Conservation (phyloP, 2,329 filamentous ascomycete genomes). For the Calonectria montana region DNA sequence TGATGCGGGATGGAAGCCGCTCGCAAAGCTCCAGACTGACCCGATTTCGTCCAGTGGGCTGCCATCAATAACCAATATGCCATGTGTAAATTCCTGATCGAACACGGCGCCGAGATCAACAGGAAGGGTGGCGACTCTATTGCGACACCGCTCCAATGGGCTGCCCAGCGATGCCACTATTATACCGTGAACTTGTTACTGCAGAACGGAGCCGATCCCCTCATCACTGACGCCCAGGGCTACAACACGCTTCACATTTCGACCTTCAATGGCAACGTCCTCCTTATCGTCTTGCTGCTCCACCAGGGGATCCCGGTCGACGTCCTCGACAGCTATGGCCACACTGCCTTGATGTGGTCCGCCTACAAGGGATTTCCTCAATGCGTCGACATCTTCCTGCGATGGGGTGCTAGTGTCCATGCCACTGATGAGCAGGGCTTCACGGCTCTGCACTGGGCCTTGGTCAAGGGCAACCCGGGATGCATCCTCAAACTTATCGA, state of each 20-base stretch:
- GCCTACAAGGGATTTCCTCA: conserved; percentile 96
- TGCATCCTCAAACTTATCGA: conserved; percentile 96
- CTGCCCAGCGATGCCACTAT: conserved; percentile 95
- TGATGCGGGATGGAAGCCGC: background rate
- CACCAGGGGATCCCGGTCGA: conserved; percentile 97
- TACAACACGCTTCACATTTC: conserved; percentile 98
- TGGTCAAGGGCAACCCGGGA: conserved; percentile 90
- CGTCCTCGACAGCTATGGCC: conserved; percentile 87
- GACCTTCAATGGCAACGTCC: conserved; percentile 95
- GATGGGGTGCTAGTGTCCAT: conserved; percentile 96
- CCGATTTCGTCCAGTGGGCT: conserved; percentile 77
- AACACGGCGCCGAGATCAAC: conserved; percentile 88
- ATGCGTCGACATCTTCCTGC: conserved; percentile 90
- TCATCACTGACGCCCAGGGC: conserved; percentile 92
- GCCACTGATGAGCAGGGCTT: conserved; percentile 92
- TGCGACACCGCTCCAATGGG: conserved; percentile 96
- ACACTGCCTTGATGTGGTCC: conserved; percentile 98
- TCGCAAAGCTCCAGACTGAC: conserved; percentile 24
- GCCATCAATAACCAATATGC: conserved; percentile 99
- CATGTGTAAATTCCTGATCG: conserved; percentile 95
- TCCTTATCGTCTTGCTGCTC: conserved; percentile 87
- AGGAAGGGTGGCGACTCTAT: conserved; percentile 95
- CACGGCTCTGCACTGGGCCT: conserved; percentile 94
- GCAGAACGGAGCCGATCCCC: conserved; percentile 89
- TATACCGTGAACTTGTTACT: conserved; percentile 95